Percentiles rank a stretch among this genome's conserved stretches.
Evolutionary conservation across 805 yeast genomes (phyloP).

Genomic region (Metschnikowia chrysomelidarum): DNA sequence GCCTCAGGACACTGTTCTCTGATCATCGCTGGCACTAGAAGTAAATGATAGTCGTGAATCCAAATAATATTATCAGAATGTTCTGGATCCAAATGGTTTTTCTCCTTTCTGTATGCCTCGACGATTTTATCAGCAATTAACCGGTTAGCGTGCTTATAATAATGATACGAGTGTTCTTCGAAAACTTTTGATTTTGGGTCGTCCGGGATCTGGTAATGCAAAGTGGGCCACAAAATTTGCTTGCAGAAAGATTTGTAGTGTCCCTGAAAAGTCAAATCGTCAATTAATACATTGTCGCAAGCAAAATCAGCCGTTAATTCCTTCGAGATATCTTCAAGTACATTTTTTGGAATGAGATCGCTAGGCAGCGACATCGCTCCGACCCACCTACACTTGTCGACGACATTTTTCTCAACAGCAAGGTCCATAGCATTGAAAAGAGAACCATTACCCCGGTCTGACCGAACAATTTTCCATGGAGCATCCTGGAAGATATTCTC

Average conservation of each 20-base stretch:
- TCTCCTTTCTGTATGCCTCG: constrained; percentile 50
- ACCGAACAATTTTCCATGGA: constrained; percentile 73
- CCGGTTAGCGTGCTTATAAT: constrained; percentile 74
- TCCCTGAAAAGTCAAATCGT: constrained; percentile 81
- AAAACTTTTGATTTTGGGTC: constrained; percentile 91
- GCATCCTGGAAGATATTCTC: constrained; percentile 53
- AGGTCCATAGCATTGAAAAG: constrained; percentile 77
- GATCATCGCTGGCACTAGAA: constrained; percentile 83
- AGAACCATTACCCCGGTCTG: constrained; percentile 81
- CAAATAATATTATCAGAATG: constrained; percentile 68
- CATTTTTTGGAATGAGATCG: constrained; percentile 64
- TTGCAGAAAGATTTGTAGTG: constrained; percentile 91
- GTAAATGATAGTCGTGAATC: constrained; percentile 92
- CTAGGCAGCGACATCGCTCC: constrained; percentile 94
- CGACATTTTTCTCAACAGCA: constrained; percentile 40
- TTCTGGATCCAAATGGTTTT: constrained; percentile 45
- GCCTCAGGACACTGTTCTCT: constrained; percentile 75
- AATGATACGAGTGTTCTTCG: constrained; percentile 93
- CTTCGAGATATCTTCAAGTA: constrained; percentile 51
- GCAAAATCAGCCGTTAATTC: constrained; percentile 48
- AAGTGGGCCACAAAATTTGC: constrained; percentile 94
- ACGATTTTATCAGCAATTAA: constrained; percentile 75
- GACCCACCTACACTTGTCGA: constrained; percentile 59
- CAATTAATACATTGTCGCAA: constrained; percentile 66
- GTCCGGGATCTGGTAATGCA: constrained; percentile 92